Base-by-base conservation (phyloP, 176 grass and related monocot species). In the Oryza glaberrima region DNA sequence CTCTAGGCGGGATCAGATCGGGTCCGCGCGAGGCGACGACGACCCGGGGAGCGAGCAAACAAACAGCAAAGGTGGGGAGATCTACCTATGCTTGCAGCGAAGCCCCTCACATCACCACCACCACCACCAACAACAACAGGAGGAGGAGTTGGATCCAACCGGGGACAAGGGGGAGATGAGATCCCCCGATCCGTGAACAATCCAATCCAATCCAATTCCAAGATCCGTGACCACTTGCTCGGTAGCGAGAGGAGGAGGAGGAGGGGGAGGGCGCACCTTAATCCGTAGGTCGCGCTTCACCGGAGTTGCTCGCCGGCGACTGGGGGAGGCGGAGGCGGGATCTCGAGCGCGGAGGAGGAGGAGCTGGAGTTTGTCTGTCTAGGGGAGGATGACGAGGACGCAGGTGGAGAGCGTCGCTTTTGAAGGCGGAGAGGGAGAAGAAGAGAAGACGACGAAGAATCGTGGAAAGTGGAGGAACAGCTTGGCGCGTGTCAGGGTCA, bases 341-440 rank as follows among this genome's bases (percentile, higher is more conserved):
- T 26, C 34, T 52, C 6, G 63, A 16, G 77, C 63, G 63, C 45
- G 66, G 63, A 64, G 16, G 64, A 65, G 66, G 64, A 65, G 16
- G 65, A 14, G 58, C 2, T 9, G 65, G 65, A 67, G 6, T 40
- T 7, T 40, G 26, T 40, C 38, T 40, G 26, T 69, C 65, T 44
- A 80, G 44, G 44, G 64, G 77, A 80, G 46, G 77, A 80, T 69
- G 78, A 69, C 65, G 65, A 80, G 78, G 64, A 80, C 32, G 65
- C 28, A 69, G 78, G 45, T 66, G 23, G 43, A 15, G 65, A 43
- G 77, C 66, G 20, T 43, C 43, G 20, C 78, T 80, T 80, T 80
- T 69, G 45, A 49, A 80, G 30, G 65, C 26, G 44, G 4, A 35
- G 34, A 35, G 34, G 34, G 4, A 4, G 26, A 26, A 26, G 26